Conservation (phyloP, 257 asterid genomes). For the Paraleonurus japonicus region DNA sequence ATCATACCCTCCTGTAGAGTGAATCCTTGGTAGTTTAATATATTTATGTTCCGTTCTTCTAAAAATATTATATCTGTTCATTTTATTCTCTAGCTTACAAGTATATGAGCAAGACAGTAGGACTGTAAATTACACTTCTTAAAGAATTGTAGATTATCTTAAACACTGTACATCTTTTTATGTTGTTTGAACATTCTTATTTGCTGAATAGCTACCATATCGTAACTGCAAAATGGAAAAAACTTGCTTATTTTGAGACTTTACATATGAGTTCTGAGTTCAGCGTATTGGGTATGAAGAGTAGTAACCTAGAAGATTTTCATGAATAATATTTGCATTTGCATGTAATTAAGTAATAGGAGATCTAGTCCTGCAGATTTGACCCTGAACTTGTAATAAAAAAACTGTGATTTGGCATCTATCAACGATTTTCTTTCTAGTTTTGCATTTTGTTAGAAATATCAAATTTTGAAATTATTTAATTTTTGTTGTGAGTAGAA, state of each 20-base stretch:
- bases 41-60: not conserved
- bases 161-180: not conserved
- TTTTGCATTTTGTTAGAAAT: not conserved
- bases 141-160: not conserved
- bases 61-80: not conserved
- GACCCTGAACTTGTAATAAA: not conserved
- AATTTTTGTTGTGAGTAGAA: not conserved
- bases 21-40: not conserved
- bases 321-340: not conserved
- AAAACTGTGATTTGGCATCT: not conserved
- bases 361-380: not conserved
- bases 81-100: slow-evolving; percentile 16
- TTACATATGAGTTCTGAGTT: not conserved
- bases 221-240: not conserved
- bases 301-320: not conserved
- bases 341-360: not conserved
- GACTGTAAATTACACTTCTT: not conserved
- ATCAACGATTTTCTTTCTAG: not conserved
- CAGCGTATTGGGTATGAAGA: not conserved
- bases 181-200: not conserved
- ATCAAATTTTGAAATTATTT: not conserved
- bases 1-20: not conserved
- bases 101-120: slow-evolving; percentile 1
- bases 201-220: not conserved
- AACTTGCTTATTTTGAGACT: not conserved